Conservation (phyloP, 176 grass and related monocot genomes). For the Aegilops bicornis region DNA sequence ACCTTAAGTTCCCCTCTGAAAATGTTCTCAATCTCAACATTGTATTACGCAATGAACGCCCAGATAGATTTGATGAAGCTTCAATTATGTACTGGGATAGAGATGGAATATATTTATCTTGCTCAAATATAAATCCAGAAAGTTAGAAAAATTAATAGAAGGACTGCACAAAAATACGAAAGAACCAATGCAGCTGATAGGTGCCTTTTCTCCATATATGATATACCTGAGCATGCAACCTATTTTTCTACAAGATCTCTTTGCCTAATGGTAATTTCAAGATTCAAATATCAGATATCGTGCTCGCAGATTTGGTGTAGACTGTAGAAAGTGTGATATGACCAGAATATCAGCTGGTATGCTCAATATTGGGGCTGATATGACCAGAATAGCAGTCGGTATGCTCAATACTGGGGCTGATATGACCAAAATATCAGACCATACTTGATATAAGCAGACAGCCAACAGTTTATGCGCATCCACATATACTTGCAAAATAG, state of each 20-base stretch:
- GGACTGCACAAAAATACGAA: constrained; percentile 21
- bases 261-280: constrained; percentile 1
- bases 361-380: too few species aligned
- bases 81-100: constrained; percentile 65
- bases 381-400: too few species aligned
- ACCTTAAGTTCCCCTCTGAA: constrained; percentile 90
- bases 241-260: not conserved
- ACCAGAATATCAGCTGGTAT: too few species aligned
- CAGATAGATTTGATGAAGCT: constrained; percentile 76
- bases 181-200: constrained; percentile 17
- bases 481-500: too few species aligned
- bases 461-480: too few species aligned
- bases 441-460: not conserved
- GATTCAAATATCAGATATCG: too few species aligned
- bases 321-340: too few species aligned
- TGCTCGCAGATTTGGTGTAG: too few species aligned
- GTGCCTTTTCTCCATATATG: too few species aligned
- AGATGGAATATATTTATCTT: constrained; percentile 61
- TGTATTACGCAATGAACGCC: constrained; percentile 68
- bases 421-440: too few species aligned
- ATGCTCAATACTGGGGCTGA: too few species aligned
- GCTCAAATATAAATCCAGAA: constrained; percentile 50
- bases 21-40: constrained; percentile 93
- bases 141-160: not conserved
- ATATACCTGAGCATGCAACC: not conserved